Base-by-base conservation (phyloP, 768 basidiomycete species). In the Lactarius vividus region DNA sequence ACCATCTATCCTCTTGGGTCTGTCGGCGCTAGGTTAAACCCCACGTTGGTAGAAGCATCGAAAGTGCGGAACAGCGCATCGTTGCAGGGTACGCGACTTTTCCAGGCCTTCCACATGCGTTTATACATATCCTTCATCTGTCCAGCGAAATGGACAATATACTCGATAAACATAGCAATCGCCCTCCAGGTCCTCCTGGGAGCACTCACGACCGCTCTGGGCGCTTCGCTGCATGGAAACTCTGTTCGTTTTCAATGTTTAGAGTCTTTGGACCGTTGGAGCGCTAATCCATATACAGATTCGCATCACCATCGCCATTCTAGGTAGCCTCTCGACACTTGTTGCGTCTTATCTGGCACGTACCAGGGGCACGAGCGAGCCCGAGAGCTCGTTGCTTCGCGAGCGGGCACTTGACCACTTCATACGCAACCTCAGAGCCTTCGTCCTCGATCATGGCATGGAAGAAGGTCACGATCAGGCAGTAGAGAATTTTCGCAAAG, bases 301-400 rank as follows among this genome's bases (percentile, higher is more conserved):
- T 78, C 37, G 63, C 1, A 29, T 81, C 49, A 72, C 75, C 20
- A 77, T 76, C 16, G 69, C 81, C 5, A 44, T 80, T 46, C 74
- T 82, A 44, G 81, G 88, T 35, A 88, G 85, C 23, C 63, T 88
- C 18, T 74, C 88, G 1, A 91, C 88, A 0, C 23, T 90, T 28
- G 81, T 86, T 15, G 88, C 89, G 29, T 86, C 88, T 7, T 90
- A 87, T 74, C 80, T 91, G 33, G 89, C 89, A 2, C 83, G 85
- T 13, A 80, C 83, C n/a, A 83, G 88, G 29, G 88, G 88, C 15
- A 85, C 87, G 0, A 82, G 82, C 55, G 88, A 90, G 69, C 89
- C 89, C 2, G 88, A 91, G 67, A 64, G 81, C 18, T 88, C 87
- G 1, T 78, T 81, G 49, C 73, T 78, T 3, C 81, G 84, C 10